A percentile compares a stretch with the other conserved stretches of the same genome.
These are phyloP conservation scores for Trichoderma sp. DNA, from an alignment of 2,329 filamentous ascomycete species.

Conservation along the genomic window DNA sequence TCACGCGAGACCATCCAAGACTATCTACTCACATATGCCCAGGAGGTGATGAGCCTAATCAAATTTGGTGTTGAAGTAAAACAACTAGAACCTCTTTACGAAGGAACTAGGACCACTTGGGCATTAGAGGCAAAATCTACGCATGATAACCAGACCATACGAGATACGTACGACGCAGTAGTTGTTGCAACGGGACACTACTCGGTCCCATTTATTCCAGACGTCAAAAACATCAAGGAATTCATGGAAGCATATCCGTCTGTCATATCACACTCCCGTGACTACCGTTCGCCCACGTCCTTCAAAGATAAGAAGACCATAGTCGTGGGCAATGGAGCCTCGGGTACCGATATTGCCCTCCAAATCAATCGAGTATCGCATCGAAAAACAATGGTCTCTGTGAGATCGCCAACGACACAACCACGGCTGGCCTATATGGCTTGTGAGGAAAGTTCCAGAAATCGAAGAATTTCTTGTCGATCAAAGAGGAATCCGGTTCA, in stretches of 20 bases:
- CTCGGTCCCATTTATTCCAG: conserved; percentile 63
- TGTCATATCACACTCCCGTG: conserved; percentile 71
- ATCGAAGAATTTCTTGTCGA: conserved; percentile 56
- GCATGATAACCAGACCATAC: conserved; percentile 37
- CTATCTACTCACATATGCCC: conserved; percentile 71
- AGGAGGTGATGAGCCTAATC: conserved; percentile 64
- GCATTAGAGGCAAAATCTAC: conserved; percentile 54
- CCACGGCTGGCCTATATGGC: conserved; percentile 44
- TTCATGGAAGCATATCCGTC: conserved; percentile 60
- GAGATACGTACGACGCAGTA: conserved; percentile 66
- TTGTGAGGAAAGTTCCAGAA: conserved; percentile 53
- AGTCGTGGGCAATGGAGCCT: conserved; percentile 80
- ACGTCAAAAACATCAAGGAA: conserved; percentile 54
- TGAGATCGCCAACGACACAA: conserved; percentile 47
- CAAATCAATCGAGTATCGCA: conserved; percentile 66
- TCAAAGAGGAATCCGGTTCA: conserved; percentile 62
- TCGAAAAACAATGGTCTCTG: conserved; percentile 61
- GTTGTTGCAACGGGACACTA: conserved; percentile 76
- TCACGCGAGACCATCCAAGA: conserved; percentile 64
- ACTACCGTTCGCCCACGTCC: conserved; percentile 64
- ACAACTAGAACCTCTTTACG: conserved; percentile 44
- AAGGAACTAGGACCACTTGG: conserved; percentile 53
- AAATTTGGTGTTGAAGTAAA: conserved; percentile 68
- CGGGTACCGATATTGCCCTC: conserved; percentile 77
- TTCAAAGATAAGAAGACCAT: conserved; percentile 72